Evolutionary conservation across 2,329 filamentous ascomycete genomes (phyloP), one percentile per base, ranked within the genome.

Genomic region (Botryotinia narcissicola): DNA sequence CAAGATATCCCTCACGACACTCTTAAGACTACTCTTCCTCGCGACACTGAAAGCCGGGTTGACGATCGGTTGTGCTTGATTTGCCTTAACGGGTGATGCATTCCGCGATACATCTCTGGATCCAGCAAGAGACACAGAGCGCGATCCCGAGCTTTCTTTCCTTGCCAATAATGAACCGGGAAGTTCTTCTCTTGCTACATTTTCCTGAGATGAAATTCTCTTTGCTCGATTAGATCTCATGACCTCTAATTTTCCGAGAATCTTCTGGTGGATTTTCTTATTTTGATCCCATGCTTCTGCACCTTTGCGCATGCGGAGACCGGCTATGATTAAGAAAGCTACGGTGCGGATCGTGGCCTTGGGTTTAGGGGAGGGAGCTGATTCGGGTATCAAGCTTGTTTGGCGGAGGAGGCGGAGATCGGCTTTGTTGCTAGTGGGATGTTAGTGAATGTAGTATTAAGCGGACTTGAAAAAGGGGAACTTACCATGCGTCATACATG

Each of bases 401-500:
- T 92, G 88, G 78, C 92, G 89, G 76, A 98, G 90, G 80, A 98
- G 92, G 70, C 91, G 89, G 74, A 98, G 90, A 81, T 98, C 94
- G 75, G 93, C 92, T 82, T 95, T 92, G 85, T 98, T 99, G 85
- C 96, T 98, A 82, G 82, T 80, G 76, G 35, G 62, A 74, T 42
- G 42, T 75, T 72, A 74, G 79, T 77, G 73, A 72, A 42, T 66
- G 32, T 62, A 20, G 16, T 40, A 42, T 63, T 44, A 70, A 48
- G 71, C 73, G 25, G 62, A 68, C 69, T 59, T 6, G 32, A 62
- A 54, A 48, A 71, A 29, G 29, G 57, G 73, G 74, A 77, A 91
- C 93, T 78, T 91, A 98, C 95, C 95, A 98, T 84, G 93, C 91
- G 80, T 94, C 92, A 79, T 94, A 94, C 79, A 97, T 89, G 78